Conservation (phyloP, 495 filamentous ascomycete genomes). For the Letharia lupina region DNA sequence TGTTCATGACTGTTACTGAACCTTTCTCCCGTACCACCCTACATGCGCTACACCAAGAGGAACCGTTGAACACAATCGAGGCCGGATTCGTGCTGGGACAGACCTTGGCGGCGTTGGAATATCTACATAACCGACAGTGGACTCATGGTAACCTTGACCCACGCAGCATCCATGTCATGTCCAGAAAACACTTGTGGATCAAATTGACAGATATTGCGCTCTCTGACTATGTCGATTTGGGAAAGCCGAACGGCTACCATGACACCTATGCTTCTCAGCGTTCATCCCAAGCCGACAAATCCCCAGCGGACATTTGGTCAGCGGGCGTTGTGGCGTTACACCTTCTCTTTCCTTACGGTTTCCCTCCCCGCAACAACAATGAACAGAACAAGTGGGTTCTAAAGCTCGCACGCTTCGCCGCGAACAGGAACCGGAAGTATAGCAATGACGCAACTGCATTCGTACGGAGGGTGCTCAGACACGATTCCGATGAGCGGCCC, state of each 20-base stretch:
- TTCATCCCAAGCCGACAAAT: background rate
- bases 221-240: background rate
- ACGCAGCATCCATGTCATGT: background rate
- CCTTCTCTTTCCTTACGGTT: background rate
- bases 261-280: background rate
- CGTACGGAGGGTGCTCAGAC: no score
- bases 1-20: background rate
- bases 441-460: no score
- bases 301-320: background rate
- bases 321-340: background rate
- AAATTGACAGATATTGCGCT: background rate
- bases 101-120: background rate
- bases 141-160: background rate
- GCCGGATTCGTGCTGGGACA: background rate
- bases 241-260: background rate
- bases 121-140: background rate
- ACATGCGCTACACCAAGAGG: background rate
- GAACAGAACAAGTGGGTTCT: background rate
- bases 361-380: background rate
- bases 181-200: background rate
- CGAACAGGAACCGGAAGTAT: no score
- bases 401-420: background rate
- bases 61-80: background rate
- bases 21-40: background rate
- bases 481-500: no score